A percentile compares a stretch with the other conserved stretches of the same genome.
Evolutionary conservation across 2,329 filamentous ascomycete genomes (phyloP).

Genomic region (Oidium heveae): DNA sequence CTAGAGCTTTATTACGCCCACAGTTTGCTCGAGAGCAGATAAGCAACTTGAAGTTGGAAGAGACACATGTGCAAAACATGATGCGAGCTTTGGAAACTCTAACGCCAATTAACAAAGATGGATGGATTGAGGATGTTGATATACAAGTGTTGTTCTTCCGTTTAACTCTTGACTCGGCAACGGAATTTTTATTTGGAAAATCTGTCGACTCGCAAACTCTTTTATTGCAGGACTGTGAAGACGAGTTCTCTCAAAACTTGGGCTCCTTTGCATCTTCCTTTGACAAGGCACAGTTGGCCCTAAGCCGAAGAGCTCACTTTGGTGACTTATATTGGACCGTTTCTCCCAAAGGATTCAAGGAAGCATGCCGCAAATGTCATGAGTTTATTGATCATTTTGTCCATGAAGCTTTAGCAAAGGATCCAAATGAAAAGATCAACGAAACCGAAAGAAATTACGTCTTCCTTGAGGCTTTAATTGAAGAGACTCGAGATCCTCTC

Average conservation of each 20-base stretch:
- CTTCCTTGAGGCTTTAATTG: constrained; percentile 31
- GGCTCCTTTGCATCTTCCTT: constrained; percentile 22
- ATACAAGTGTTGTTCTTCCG: constrained; percentile 36
- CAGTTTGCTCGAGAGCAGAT: constrained; percentile 28
- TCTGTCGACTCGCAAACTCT: constrained; percentile 19
- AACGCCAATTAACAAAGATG: constrained; percentile 21
- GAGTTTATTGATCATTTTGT: constrained; percentile 24
- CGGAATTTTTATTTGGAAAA: constrained; percentile 28
- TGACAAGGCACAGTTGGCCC: constrained; percentile 17
- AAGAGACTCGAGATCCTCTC: constrained; percentile 19
- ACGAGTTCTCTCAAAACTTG: neutral
- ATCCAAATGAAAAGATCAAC: constrained; percentile 8
- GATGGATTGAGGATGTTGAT: constrained; percentile 23
- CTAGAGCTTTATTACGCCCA: constrained; percentile 23
- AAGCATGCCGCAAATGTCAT: constrained; percentile 12
- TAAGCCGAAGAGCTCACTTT: constrained; percentile 7
- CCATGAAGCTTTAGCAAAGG: constrained; percentile 13
- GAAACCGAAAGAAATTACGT: constrained; percentile 14
- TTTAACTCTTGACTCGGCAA: constrained; percentile 27
- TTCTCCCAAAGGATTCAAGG: constrained; percentile 13
- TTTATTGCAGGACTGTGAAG: constrained; percentile 1
- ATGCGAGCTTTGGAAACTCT: constrained; percentile 31
- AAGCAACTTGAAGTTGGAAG: constrained; percentile 44
- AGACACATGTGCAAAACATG: constrained; percentile 36
- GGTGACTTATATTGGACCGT: constrained; percentile 6